Base-by-base conservation (phyloP, 2,329 filamentous ascomycete species). In the Sordariomycetes sp. region DNA sequence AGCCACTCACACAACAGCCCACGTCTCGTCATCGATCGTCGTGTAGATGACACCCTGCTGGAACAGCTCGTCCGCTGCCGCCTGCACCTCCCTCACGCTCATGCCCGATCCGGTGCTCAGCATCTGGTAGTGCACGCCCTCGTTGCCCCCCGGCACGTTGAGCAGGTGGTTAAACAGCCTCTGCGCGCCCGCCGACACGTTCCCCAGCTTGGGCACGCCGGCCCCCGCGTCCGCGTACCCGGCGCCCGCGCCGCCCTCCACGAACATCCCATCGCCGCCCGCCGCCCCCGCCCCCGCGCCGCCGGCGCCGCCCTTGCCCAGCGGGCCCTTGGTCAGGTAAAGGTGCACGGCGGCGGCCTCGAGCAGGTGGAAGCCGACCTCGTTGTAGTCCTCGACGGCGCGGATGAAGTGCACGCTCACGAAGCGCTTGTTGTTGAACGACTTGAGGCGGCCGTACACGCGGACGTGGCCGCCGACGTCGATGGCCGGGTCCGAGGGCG, bases 11-110 rank as follows among this genome's bases (percentile, higher is more conserved):
- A 97, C 76, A 62, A 96, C 77, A 51, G 90, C 90, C 87, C 89
- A 97, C 1, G 93, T 97, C 71, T 89, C 81, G 67, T 97, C 93
- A 72, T 97, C 91, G 7, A 96, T 81, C 11, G 95, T 99, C 32
- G 90, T 90, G 74, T 90, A 99, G 63, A 96, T 89, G 65, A 90
- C 69, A 34, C 91, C 90, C 58, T 82, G 74, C 2, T 77, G 77
- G 51, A 90, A 72, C 67, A 99, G 72, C 72, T 97, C 91, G 65
- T 96, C 90, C 11, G 88, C 84, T n/a, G 85, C 92, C 57, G 80
- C 82, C 64, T 86, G 75, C 16, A 94, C 88, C 53, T 95, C 89
- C 28, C 78, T 78, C 34, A 85, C 73, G 10, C 86, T 78, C 72
- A 97, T 73, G 8, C 81, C 78, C 20, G 87, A 77, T 60, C 80